These are phyloP conservation scores for Antrodiella citrinella DNA, from an alignment of 768 basidiomycete species.

Conservation along the genomic window DNA sequence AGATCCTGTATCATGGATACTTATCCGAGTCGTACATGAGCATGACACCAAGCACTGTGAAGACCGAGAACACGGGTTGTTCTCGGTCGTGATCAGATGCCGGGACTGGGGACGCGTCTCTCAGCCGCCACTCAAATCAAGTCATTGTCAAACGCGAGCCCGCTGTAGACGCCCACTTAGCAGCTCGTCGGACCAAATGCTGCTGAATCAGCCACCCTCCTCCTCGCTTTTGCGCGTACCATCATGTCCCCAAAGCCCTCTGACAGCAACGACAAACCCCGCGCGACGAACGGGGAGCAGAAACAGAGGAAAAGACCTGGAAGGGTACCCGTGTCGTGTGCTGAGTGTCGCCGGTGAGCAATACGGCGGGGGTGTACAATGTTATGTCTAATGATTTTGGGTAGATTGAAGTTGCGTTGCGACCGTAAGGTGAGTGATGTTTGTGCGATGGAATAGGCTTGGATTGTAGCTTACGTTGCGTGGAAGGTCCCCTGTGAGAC, in stretches of 20 bases:
- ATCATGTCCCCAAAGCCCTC: background rate
- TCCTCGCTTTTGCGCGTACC: background rate
- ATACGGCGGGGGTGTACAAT: too few species aligned
- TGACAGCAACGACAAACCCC: background rate
- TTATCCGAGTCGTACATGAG: too few species aligned
- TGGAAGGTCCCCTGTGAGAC: constrained; percentile 68
- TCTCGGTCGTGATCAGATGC: too few species aligned
- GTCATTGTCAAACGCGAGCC: too few species aligned
- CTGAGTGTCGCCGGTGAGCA: constrained; percentile 26
- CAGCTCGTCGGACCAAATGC: background rate
- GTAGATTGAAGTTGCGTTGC: constrained; percentile 26
- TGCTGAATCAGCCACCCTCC: background rate
- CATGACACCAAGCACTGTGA: too few species aligned
- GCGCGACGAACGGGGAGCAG: constrained; percentile 7
- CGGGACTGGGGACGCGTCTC: background rate
- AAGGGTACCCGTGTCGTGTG: constrained; percentile 35
- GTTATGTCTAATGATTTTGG: too few species aligned
- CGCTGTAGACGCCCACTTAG: background rate
- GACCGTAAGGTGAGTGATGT: constrained; percentile 22
- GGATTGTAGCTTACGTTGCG: background rate
- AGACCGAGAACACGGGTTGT: too few species aligned
- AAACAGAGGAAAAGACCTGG: constrained; percentile 40
- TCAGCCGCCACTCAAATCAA: too few species aligned
- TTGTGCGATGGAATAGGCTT: background rate
- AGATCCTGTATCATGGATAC: too few species aligned